phyloP scores from a whole-genome alignment of 441 rosid genomes.

The Corymbia citriodora region DNA sequence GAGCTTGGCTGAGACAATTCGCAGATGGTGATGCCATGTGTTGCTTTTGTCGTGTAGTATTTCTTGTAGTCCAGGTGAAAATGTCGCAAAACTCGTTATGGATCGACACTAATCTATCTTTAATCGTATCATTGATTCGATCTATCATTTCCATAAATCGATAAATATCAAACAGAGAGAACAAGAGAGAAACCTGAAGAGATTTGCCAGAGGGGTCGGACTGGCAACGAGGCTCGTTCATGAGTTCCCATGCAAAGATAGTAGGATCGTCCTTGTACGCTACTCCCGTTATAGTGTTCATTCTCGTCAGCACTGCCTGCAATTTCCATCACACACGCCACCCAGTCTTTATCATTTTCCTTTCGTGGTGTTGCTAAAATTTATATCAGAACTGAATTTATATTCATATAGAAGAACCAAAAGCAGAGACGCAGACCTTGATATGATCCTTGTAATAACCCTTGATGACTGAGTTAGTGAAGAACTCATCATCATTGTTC shows the following conservation, averaged over 20 bases:
- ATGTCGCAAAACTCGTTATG: neutral
- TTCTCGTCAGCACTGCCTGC: conserved; percentile 46
- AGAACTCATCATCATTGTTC: conserved; percentile 24
- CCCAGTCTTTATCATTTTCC: neutral
- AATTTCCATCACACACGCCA: neutral
- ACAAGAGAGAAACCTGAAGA: conserved; percentile 19
- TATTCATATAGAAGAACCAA: neutral
- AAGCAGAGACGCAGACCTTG: conserved; percentile 12
- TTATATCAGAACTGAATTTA: neutral
- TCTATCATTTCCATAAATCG: neutral
- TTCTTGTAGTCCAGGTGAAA: neutral
- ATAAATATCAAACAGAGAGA: neutral
- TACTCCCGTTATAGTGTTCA: conserved; percentile 41
- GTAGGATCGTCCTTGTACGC: conserved; percentile 48
- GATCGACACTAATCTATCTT: neutral
- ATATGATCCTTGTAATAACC: conserved; percentile 26
- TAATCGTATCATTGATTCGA: neutral
- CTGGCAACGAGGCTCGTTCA: conserved; percentile 47
- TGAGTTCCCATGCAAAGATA: conserved; percentile 63
- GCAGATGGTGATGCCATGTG: neutral
- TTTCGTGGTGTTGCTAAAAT: neutral
- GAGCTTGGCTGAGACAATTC: neutral
- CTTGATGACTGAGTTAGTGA: conserved; percentile 15
- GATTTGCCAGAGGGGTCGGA: conserved; percentile 33
- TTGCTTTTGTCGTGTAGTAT: neutral